Evolutionary conservation across 352 stramenopile genomes (phyloP).

Genomic region (Globisporangium polare): DNA sequence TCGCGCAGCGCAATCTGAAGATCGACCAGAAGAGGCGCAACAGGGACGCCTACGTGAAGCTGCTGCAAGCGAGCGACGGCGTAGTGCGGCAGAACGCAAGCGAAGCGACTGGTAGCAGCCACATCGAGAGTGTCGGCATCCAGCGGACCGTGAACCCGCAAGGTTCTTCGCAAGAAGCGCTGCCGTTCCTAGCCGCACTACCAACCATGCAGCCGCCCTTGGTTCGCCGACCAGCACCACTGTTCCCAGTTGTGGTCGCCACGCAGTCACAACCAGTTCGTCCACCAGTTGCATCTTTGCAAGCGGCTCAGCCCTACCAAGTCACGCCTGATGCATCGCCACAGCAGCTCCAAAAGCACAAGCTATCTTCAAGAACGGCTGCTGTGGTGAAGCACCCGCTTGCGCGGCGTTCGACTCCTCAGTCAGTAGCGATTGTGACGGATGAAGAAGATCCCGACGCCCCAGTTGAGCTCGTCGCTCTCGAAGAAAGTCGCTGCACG

Average conservation of each 20-base stretch:
- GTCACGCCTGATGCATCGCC: background rate
- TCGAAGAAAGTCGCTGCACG: background rate
- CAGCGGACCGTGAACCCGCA: background rate
- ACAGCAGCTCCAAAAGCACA: background rate
- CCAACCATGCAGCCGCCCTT: background rate
- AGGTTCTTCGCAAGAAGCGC: background rate
- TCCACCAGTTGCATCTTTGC: background rate
- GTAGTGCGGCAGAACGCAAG: background rate
- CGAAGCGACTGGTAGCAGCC: background rate
- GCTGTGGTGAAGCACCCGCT: background rate
- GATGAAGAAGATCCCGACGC: constrained; percentile 1
- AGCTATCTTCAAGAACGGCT: background rate
- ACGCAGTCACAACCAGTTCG: background rate
- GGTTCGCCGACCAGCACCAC: background rate
- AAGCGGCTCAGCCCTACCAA: background rate
- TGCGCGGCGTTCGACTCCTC: background rate
- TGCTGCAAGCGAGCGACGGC: constrained; percentile 31
- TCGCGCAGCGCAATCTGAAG: constrained; percentile 43
- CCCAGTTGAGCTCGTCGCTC: background rate
- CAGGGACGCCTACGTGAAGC: constrained; percentile 39
- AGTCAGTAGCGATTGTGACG: background rate
- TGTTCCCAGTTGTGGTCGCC: background rate
- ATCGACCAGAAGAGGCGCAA: constrained; percentile 39
- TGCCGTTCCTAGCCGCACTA: background rate
- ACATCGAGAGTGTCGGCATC: constrained; percentile 10